Evolutionary conservation across 2,329 filamentous ascomycete genomes (phyloP).

Genomic region (Macrophomina phaseolina): DNA sequence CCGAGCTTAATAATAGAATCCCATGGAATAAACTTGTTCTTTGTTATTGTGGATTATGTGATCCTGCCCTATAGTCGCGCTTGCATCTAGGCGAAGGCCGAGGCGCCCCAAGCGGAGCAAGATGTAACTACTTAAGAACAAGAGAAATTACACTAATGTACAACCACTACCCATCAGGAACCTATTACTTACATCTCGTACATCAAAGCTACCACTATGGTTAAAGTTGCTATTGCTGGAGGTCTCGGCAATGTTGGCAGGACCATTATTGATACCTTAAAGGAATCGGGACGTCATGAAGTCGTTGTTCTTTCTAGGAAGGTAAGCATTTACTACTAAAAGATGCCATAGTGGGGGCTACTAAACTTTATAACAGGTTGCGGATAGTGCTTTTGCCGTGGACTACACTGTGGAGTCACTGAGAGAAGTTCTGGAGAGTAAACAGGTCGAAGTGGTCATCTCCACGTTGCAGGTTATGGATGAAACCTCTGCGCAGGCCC

Average conservation of each 20-base stretch:
- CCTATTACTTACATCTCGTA: not conserved
- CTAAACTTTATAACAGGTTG: not conserved
- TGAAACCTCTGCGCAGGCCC: conserved; percentile 37
- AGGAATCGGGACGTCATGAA: conserved; percentile 42
- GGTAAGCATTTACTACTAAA: conserved; percentile 33
- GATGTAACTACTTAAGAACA: too few relatives aligned
- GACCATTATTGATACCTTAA: conserved; percentile 54
- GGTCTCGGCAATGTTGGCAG: conserved; percentile 54
- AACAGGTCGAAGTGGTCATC: conserved; percentile 54
- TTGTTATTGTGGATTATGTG: too few relatives aligned
- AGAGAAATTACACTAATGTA: too few relatives aligned
- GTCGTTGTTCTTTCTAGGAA: conserved; percentile 52
- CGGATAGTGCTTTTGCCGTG: conserved; percentile 28
- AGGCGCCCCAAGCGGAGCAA: too few relatives aligned
- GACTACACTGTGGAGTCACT: conserved; percentile 43
- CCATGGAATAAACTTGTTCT: too few relatives aligned
- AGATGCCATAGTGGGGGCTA: not conserved
- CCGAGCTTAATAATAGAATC: too few relatives aligned
- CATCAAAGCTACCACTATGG: conserved; percentile 37
- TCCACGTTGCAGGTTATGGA: conserved; percentile 47
- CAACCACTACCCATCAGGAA: too few relatives aligned
- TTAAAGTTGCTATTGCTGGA: conserved; percentile 54
- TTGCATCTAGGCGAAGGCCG: too few relatives aligned
- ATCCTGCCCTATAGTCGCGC: too few relatives aligned
- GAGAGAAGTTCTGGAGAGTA: conserved; percentile 38